Base-by-base conservation (phyloP, 768 basidiomycete species). In the Podaxis carcinomalis region DNA sequence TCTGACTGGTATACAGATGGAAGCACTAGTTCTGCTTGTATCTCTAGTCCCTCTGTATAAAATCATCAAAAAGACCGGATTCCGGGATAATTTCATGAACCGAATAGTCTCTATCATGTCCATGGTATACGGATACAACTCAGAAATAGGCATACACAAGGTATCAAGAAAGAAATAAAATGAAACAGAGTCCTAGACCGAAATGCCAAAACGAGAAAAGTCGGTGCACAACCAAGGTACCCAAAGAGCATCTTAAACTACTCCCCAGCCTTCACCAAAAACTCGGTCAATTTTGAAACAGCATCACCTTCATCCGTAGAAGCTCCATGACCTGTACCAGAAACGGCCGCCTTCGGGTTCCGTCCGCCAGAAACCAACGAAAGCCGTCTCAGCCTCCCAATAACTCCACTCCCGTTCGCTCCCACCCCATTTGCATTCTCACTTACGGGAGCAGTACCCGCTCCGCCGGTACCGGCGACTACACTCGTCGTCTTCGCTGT, bases 401-500 rank as follows among this genome's bases (percentile, higher is more conserved):
- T 28, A 39, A 40, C 59, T 14, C 59, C 59, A 37, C 25, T 25
- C 7, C 13, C 39, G 25, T 39, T 46, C 10, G 11, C 35, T 13
- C 36, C 25, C 23, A 25, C 28, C 7, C 16, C 23, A 21, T 7
- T 51, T 40, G n/a, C 53, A 28, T 36, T 50, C 23, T 37, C 47
- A n/a, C 14, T 28, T 3, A 5, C 57, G 2, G 53, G 3, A 49
- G 16, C 27, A 35, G 52, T 53, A 19, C 46, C 49, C 23, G 13
- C 35, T 32, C 49, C 35, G 50, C 32, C 37, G 58, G 56, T 65
- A 6, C 73, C 78, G 61, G 70, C 75, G 13, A 72, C 73, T 51
- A 68, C 64, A 50, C 66, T 63, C 4, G 69, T 73, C 40, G 83
- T 81, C 19, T 83, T 80, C 21, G 87, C 83, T 28, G 85, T 88